A percentile compares a stretch with the other conserved stretches of the same genome.
Conservation (phyloP, 495 filamentous ascomycete genomes). For the Penicillium desertorum region DNA sequence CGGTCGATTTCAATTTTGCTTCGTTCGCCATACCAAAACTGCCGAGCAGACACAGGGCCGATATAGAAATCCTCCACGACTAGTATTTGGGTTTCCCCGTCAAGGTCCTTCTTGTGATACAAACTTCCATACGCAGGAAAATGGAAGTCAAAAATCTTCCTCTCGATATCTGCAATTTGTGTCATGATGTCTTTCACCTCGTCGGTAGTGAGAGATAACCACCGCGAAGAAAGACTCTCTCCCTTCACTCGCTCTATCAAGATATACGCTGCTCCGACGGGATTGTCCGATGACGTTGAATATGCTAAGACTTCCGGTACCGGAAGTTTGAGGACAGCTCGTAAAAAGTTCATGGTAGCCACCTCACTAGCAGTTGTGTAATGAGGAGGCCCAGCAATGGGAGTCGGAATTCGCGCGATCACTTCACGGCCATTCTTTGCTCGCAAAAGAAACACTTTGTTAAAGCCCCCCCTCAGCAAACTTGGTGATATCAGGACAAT, state of each 20-base stretch:
- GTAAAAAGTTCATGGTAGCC: no score
- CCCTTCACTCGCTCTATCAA: constrained; percentile 10
- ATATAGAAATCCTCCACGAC: constrained; percentile 34
- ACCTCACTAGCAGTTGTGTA: no score
- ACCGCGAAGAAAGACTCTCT: constrained; percentile 36
- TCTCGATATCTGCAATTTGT: constrained; percentile 40
- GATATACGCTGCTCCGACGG: no score
- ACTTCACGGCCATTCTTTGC: no score
- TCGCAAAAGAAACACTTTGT: no score
- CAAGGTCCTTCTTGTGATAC: constrained; percentile 37
- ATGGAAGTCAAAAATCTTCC: constrained; percentile 33
- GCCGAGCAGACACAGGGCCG: constrained; percentile 35
- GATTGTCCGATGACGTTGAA: no score
- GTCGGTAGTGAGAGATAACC: constrained; percentile 36
- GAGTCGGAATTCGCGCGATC: no score
- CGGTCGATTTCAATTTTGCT: constrained; percentile 33
- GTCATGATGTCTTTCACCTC: constrained; percentile 40
- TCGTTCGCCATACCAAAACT: constrained; percentile 42
- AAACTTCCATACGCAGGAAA: constrained; percentile 42
- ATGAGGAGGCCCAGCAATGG: no score
- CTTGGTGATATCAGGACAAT: no score
- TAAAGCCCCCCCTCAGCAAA: no score
- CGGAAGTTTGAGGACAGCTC: no score
- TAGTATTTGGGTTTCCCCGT: constrained; percentile 24
- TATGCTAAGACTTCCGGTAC: no score